Evolutionary conservation across 192 early-diverging fungal genomes (phyloP).

Genomic region (Pilaira anomala): DNA sequence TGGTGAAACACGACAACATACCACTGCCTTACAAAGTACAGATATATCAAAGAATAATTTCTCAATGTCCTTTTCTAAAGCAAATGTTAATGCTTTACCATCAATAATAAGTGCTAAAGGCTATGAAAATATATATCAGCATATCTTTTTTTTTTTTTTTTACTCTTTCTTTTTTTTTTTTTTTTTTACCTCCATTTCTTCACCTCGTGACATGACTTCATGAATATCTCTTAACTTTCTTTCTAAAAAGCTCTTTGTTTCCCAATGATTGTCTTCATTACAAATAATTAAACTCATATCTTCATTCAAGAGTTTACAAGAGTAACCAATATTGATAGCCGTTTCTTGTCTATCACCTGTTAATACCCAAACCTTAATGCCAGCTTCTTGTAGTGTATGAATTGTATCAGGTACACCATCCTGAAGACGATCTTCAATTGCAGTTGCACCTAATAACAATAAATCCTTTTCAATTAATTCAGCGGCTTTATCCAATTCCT

Average conservation of each 20-base stretch:
- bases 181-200: conserved; percentile 40
- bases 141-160: neutral
- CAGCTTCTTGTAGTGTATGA: conserved; percentile 88
- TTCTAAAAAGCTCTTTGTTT: conserved; percentile 89
- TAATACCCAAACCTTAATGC: conserved; percentile 96
- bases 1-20: conserved; percentile 98
- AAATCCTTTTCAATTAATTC: conserved; percentile 94
- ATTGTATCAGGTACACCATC: conserved; percentile 98
- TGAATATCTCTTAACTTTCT: conserved; percentile 83
- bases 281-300: conserved; percentile 94
- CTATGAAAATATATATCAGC: conserved; percentile 13
- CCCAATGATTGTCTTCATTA: conserved; percentile 90
- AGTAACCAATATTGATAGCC: conserved; percentile 98
- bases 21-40: conserved; percentile 87
- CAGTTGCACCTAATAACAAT: conserved; percentile 91
- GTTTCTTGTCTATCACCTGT: conserved; percentile 98
- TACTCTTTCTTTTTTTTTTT: neutral
- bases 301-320: conserved; percentile 93
- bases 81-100: conserved; percentile 88
- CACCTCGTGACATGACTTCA: conserved; percentile 43
- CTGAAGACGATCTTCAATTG: conserved; percentile 98
- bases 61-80: conserved; percentile 85
- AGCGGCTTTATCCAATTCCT: conserved; percentile 87
- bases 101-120: conserved; percentile 94
- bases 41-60: conserved; percentile 85